Evolutionary conservation across 2,329 filamentous ascomycete genomes (phyloP), one percentile per base, ranked within the genome.

Genomic region (Hypomyces rosellus): DNA sequence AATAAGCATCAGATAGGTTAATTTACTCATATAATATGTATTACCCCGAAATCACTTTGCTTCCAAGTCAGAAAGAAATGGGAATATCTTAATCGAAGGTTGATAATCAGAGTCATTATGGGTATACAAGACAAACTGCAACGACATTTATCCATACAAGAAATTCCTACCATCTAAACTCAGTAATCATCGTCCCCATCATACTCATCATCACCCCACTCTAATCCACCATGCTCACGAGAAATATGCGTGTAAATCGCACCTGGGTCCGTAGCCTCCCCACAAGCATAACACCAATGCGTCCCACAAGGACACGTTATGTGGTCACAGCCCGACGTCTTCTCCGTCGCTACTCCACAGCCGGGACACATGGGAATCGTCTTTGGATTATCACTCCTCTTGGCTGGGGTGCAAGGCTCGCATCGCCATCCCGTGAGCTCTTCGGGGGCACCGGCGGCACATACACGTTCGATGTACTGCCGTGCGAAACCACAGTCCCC

Each of bases 271-370:
- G 61, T 62, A 14, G 55, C 53, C 51, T 62, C 51, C 0, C 70
- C 67, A 54, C 67, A 74, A 11, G 62, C 59, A 61, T 65, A 74
- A 49, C 70, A 74, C 70, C 70, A 73, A 50, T 73, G 64, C 14
- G 54, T 57, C 2, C 59, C 57, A 34, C 66, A 69, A 8, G 65
- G 56, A 53, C 69, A 73, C 5, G 46, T 55, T 3, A 74, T 72
- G 52, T 74, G 71, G 18, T 66, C 65, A 41, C 70, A 73, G 1
- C 70, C 71, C 3, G 57, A 54, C 15, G 61, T 54, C 57, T 68
- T 70, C 54, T 70, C 54, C 8, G 69, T 72, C 46, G 63, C 56
- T 2, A 62, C 63, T 2, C 58, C 60, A 47, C 71, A 74, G 0
- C 62, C 59, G 1, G 70, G 71, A 54, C 71, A 75, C 0, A 59